Evolutionary conservation across 2,329 filamentous ascomycete species (phyloP).

Genomic region (Ceratocystis smalleyi): DNA sequence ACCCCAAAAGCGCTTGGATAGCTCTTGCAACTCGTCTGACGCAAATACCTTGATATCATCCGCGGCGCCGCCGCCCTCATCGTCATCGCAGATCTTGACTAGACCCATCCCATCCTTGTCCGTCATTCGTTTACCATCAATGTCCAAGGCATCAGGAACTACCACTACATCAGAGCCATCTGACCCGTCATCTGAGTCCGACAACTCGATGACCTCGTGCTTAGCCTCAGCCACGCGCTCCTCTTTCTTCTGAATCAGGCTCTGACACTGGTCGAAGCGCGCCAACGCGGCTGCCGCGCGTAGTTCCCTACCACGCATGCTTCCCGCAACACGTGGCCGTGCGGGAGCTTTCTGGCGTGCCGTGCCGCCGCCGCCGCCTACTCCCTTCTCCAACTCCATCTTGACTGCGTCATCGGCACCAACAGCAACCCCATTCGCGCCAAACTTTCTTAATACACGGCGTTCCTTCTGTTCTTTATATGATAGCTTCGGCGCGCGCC

Average conservation of each 20-base stretch:
- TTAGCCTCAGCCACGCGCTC: conserved; percentile 24
- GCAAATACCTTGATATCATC: conserved; percentile 33
- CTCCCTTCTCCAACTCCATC: conserved; percentile 40
- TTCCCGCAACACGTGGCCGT: conserved; percentile 59
- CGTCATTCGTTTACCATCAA: conserved; percentile 47
- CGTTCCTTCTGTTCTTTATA: conserved; percentile 61
- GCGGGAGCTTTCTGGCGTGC: conserved; percentile 28
- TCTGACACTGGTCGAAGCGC: conserved; percentile 41
- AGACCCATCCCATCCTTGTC: conserved; percentile 52
- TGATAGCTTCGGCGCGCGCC: conserved; percentile 35
- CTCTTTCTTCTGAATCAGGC: conserved; percentile 26
- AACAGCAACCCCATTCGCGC: conserved; percentile 49
- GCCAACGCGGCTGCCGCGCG: conserved; percentile 63
- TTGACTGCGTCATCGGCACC: conserved; percentile 55
- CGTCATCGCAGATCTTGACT: conserved; percentile 55
- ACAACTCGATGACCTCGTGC: conserved; percentile 29
- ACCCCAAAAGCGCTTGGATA: conserved; percentile 24
- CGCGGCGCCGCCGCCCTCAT: conserved; percentile 44
- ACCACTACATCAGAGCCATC: conserved; percentile 5
- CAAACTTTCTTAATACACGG: conserved; percentile 62
- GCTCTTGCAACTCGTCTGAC: conserved; percentile 47
- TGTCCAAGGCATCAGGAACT: conserved; percentile 41
- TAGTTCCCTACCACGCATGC: conserved; percentile 58
- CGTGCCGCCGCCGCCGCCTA: conserved; percentile 36
- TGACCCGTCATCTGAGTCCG: conserved; percentile 21